phyloP scores from a whole-genome alignment of 129 eudicot species.

The Scalesia atractyloides region DNA sequence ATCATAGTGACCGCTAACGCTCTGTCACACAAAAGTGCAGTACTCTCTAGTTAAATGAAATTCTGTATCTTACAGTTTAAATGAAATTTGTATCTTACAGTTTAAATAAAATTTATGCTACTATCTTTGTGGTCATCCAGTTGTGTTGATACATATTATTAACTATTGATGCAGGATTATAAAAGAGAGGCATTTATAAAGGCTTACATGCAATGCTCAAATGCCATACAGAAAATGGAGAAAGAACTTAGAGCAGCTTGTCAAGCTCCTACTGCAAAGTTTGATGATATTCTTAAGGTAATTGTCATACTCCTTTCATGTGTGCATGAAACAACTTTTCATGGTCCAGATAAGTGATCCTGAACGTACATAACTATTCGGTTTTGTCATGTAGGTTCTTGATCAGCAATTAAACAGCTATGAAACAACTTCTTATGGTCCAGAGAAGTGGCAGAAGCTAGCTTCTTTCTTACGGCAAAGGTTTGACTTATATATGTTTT shows the following conservation, averaged over 20 bases:
- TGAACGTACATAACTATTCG: constrained; percentile 12
- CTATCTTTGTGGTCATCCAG: constrained; percentile 1
- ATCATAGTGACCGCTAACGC: not conserved
- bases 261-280: constrained; percentile 73
- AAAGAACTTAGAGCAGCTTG: constrained; percentile 81
- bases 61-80: not conserved
- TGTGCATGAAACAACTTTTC: not conserved
- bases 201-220: constrained; percentile 80
- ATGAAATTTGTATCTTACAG: not conserved
- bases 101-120: constrained; percentile 2
- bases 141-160: constrained; percentile 24
- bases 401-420: constrained; percentile 74
- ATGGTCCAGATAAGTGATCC: not conserved
- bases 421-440: constrained; percentile 85
- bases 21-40: not conserved
- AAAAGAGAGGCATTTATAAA: constrained; percentile 90
- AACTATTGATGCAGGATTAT: constrained; percentile 69
- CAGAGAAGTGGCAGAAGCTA: constrained; percentile 82
- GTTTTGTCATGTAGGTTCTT: constrained; percentile 56
- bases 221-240: constrained; percentile 81
- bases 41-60: not conserved
- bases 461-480: constrained; percentile 73
- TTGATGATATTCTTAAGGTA: constrained; percentile 80
- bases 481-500: constrained; percentile 29
- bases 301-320: constrained; percentile 14